Conservation (phyloP, 192 early-diverging fungal species). For the Entomortierella beljakovae region DNA sequence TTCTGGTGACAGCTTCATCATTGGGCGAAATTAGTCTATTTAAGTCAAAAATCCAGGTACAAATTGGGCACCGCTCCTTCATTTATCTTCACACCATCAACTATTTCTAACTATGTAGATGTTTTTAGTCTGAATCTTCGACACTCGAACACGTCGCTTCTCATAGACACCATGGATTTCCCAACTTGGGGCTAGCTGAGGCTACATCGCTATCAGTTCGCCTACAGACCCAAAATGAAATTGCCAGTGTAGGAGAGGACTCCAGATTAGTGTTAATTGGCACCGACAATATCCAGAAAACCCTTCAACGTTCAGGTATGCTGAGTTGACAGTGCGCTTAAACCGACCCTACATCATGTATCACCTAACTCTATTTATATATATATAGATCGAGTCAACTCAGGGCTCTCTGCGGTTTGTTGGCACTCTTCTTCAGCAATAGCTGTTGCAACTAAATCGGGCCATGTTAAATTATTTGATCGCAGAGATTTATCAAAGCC, state of each 20-base stretch:
- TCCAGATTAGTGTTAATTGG: not conserved
- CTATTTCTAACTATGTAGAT: too few relatives aligned
- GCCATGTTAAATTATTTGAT: not conserved
- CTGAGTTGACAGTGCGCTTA: too few relatives aligned
- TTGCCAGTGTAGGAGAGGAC: not conserved
- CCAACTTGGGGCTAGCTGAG: not conserved
- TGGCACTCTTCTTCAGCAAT: not conserved
- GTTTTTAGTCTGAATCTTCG: not conserved
- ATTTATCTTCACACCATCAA: too few relatives aligned
- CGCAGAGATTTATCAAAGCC: not conserved
- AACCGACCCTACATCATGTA: too few relatives aligned
- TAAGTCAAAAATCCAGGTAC: not conserved
- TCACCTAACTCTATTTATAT: not conserved
- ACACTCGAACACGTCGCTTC: not conserved
- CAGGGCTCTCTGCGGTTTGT: not conserved
- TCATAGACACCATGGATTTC: not conserved
- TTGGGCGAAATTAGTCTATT: not conserved
- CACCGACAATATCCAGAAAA: not conserved
- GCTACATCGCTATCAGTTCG: not conserved
- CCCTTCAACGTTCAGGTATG: not conserved
- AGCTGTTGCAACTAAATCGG: not conserved
- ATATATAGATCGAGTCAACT: not conserved
- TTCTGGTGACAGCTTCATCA: slow-evolving; percentile 1
- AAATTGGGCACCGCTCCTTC: too few relatives aligned
- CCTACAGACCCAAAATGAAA: not conserved